phyloP scores from a whole-genome alignment of 2,329 filamentous ascomycete genomes.

The Bipolaris sorokiniana region DNA sequence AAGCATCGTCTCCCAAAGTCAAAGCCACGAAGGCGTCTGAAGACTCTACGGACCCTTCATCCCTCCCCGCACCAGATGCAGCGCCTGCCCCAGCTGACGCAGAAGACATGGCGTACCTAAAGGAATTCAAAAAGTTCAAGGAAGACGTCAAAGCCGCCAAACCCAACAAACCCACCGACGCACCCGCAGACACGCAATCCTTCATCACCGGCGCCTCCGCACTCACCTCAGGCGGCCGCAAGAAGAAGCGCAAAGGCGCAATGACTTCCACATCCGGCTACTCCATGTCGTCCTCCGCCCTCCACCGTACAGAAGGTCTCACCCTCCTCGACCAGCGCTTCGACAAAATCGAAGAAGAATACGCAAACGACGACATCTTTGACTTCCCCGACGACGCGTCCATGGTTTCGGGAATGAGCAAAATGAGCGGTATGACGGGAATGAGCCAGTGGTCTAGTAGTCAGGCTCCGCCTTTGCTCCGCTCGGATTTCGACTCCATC shows the following conservation, averaged over 20 bases:
- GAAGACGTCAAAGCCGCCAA: slow-evolving; percentile 66
- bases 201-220: slow-evolving; percentile 72
- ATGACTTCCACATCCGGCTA: slow-evolving; percentile 85
- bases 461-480: slow-evolving; percentile 59
- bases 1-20: slow-evolving; percentile 61
- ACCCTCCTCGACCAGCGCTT: slow-evolving; percentile 87
- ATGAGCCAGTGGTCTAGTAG: slow-evolving; percentile 46
- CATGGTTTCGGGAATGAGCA: slow-evolving; percentile 56
- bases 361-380: slow-evolving; percentile 54
- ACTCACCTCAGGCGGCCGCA: slow-evolving; percentile 73
- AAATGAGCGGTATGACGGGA: slow-evolving; percentile 48
- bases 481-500: slow-evolving; percentile 84
- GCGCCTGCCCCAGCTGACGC: slow-evolving; percentile 44
- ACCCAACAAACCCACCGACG: slow-evolving; percentile 52
- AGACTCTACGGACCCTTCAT: slow-evolving; percentile 57
- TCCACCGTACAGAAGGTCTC: slow-evolving; percentile 86
- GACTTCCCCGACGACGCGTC: slow-evolving; percentile 53
- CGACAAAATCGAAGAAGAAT: slow-evolving; percentile 85
- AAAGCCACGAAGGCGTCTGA: slow-evolving; percentile 40
- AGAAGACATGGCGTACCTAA: slow-evolving; percentile 81
- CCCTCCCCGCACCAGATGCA: slow-evolving; percentile 43
- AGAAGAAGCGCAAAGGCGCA: slow-evolving; percentile 95
- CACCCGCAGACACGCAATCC: slow-evolving; percentile 70
- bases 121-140: slow-evolving; percentile 94
- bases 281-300: slow-evolving; percentile 88